Evolutionary conservation across 208 protist genomes (phyloP).

Genomic region (Acanthamoeba castellanii): DNA sequence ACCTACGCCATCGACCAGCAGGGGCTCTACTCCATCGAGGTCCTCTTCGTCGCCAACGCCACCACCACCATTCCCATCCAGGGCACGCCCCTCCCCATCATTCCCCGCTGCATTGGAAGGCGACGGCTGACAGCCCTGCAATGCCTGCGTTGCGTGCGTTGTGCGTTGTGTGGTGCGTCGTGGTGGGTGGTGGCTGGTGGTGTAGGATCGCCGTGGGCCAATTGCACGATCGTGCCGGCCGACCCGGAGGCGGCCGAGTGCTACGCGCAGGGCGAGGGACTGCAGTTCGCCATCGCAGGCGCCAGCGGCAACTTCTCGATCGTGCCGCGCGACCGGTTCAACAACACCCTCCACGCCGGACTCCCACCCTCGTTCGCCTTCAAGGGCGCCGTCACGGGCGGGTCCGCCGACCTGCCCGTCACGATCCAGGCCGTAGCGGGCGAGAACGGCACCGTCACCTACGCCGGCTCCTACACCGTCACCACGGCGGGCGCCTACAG

Average conservation of each 20-base stretch:
- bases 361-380: background rate
- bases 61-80: background rate
- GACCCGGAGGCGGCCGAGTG: background rate
- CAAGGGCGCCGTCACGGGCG: background rate
- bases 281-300: background rate
- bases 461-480: background rate
- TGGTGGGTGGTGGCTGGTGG: too few relatives aligned
- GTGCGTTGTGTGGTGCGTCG: too few relatives aligned
- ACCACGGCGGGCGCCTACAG: background rate
- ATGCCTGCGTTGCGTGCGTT: too few relatives aligned
- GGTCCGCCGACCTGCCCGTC: background rate
- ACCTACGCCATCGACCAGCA: background rate
- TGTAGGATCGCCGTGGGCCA: constrained; percentile 9
- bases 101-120: background rate
- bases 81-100: background rate
- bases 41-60: background rate
- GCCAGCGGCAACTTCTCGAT: background rate
- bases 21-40: background rate
- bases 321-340: constrained; percentile 20
- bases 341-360: background rate
- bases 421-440: background rate
- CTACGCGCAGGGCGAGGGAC: background rate
- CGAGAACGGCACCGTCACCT: background rate
- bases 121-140: too few relatives aligned
- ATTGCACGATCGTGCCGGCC: constrained; percentile 19